Evolutionary conservation across 352 stramenopile species (phyloP).

Genomic region (Pythium sukuiense): DNA sequence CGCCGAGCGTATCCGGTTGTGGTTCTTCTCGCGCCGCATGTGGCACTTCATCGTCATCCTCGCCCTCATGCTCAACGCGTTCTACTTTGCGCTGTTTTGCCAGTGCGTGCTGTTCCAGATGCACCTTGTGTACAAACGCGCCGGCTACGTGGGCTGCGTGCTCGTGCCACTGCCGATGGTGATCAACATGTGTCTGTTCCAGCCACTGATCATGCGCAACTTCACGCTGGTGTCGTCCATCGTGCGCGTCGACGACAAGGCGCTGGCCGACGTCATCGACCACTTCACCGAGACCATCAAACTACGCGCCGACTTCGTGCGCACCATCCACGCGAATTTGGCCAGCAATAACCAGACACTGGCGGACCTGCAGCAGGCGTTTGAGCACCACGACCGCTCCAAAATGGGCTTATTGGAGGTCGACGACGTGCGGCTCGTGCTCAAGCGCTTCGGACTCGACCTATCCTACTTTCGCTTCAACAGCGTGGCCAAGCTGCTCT

Average conservation of each 20-base stretch:
- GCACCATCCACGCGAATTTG: slow-evolving; percentile 22
- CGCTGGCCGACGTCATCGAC: slow-evolving; percentile 30
- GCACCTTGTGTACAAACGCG: slow-evolving; percentile 10
- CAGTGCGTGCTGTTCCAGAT: slow-evolving; percentile 31
- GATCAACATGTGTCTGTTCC: slow-evolving; percentile 28
- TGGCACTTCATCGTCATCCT: slow-evolving; percentile 31
- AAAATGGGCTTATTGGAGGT: slow-evolving; percentile 19
- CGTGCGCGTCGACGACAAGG: slow-evolving; percentile 26
- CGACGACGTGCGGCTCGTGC: slow-evolving; percentile 26
- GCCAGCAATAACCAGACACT: slow-evolving; percentile 14
- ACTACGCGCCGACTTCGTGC: slow-evolving; percentile 24
- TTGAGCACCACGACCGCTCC: slow-evolving; percentile 9
- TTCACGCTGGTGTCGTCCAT: slow-evolving; percentile 29
- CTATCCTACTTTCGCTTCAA: slow-evolving; percentile 32
- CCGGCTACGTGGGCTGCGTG: not conserved
- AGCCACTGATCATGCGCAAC: slow-evolving; percentile 30
- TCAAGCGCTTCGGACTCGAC: slow-evolving; percentile 26
- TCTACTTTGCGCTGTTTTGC: slow-evolving; percentile 33
- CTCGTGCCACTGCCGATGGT: slow-evolving; percentile 22
- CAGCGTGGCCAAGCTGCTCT: slow-evolving; percentile 30
- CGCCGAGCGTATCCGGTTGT: slow-evolving; percentile 9
- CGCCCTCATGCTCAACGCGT: slow-evolving; percentile 28
- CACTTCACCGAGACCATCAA: slow-evolving; percentile 30
- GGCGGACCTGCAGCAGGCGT: slow-evolving; percentile 18
- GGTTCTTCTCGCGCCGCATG: slow-evolving; percentile 25